These are phyloP conservation scores for Lycium ferocissimum DNA, from an alignment of 257 asterid genomes.

Conservation along the genomic window DNA sequence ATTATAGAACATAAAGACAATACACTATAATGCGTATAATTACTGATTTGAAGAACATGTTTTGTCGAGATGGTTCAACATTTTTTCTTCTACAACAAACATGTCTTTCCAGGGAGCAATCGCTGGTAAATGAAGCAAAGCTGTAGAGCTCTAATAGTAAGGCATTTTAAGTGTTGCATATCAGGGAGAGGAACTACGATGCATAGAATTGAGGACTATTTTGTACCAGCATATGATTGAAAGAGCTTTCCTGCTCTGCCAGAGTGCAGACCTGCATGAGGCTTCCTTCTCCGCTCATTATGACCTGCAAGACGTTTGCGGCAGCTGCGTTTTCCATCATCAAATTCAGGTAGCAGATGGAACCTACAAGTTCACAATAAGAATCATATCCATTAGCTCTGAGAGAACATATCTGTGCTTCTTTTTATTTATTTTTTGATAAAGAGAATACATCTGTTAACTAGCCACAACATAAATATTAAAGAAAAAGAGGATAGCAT, in stretches of 20 bases:
- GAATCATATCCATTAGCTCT: neutral
- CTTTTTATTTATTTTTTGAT: too few relatives aligned
- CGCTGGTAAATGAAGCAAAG: too few relatives aligned
- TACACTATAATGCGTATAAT: neutral
- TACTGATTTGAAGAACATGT: neutral
- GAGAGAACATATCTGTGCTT: neutral
- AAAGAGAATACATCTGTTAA: neutral
- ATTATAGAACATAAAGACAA: neutral
- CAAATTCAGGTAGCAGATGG: conserved; percentile 55
- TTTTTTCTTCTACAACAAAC: neutral
- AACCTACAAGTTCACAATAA: conserved; percentile 39
- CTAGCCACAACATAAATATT: neutral
- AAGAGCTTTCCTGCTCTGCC: conserved; percentile 41
- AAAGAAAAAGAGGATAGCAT: too few relatives aligned
- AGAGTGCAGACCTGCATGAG: conserved; percentile 36
- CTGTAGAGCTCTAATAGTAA: neutral
- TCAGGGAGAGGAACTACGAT: neutral
- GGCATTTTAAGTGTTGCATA: neutral
- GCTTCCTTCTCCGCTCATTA: conserved; percentile 56
- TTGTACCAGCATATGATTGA: conserved; percentile 36
- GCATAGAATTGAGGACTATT: neutral
- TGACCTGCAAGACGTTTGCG: conserved; percentile 61
- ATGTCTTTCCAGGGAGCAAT: too few relatives aligned
- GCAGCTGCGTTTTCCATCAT: conserved; percentile 59
- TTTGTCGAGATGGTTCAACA: neutral